Percentiles rank a stretch among this genome's conserved stretches.
These are phyloP conservation scores for Euphorbia peplus DNA, from an alignment of 345 rosid genomes.

Conservation along the genomic window DNA sequence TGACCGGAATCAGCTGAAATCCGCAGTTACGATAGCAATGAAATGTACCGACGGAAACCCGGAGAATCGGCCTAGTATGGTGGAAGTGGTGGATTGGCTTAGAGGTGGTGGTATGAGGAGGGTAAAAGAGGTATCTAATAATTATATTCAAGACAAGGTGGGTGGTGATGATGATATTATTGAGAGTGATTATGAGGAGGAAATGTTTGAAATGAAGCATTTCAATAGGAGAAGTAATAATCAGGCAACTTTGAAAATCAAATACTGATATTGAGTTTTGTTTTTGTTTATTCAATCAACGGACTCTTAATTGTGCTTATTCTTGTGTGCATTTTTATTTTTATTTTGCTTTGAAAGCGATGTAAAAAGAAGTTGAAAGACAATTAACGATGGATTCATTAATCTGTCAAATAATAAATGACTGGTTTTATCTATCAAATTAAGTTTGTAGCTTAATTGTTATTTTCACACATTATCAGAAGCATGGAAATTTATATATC, in stretches of 20 bases:
- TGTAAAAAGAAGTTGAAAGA: constrained; percentile 1
- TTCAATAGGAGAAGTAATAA: background rate
- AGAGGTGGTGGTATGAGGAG: constrained; percentile 29
- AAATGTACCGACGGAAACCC: constrained; percentile 46
- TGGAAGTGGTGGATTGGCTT: constrained; percentile 55
- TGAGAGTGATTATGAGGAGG: constrained; percentile 1
- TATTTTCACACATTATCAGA: too few relatives aligned
- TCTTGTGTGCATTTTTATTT: background rate
- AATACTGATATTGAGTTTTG: background rate
- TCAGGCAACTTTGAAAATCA: background rate
- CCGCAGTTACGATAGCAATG: constrained; percentile 35
- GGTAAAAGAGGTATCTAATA: constrained; percentile 22
- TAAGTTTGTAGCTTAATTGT: too few relatives aligned
- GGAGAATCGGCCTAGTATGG: constrained; percentile 53
- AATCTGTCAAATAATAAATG: too few relatives aligned
- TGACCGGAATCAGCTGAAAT: constrained; percentile 36
- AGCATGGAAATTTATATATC: too few relatives aligned
- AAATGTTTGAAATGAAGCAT: constrained; percentile 17
- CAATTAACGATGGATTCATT: too few relatives aligned
- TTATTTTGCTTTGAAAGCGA: background rate
- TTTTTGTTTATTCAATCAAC: constrained; percentile 3
- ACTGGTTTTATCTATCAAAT: too few relatives aligned
- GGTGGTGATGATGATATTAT: constrained; percentile 3
- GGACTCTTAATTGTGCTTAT: background rate
- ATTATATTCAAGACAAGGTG: constrained; percentile 10